Percentiles rank a stretch among this genome's conserved stretches.
Conservation (phyloP, 331 rosid species). For the Telfairia occidentalis region DNA sequence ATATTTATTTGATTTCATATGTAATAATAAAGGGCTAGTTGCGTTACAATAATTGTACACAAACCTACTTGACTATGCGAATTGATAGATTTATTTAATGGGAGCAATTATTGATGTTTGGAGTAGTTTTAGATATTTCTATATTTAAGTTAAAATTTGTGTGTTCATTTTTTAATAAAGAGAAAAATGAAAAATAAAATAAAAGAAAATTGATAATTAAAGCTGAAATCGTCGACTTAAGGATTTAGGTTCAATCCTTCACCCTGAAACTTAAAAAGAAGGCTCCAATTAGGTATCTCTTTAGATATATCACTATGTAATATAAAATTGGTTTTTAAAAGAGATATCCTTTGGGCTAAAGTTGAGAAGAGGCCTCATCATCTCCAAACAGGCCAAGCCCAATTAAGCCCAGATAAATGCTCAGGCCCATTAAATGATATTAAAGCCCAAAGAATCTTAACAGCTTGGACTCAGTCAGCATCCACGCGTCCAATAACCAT, state of each 20-base stretch:
- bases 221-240: no score
- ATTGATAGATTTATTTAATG: background rate
- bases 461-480: conserved; percentile 10
- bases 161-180: no score
- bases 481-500: conserved; percentile 26
- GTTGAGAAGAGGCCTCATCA: no score
- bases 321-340: no score
- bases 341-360: no score
- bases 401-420: background rate
- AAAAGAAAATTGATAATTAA: no score
- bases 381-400: background rate
- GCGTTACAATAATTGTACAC: background rate
- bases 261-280: no score
- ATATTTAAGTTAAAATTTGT: no score
- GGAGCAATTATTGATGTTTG: background rate
- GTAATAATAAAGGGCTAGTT: background rate
- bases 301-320: no score
- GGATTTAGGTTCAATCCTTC: no score
- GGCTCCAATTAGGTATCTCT: no score
- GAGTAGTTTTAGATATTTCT: background rate
- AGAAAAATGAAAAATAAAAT: no score
- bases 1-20: background rate
- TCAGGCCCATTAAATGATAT: background rate
- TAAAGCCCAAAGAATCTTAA: background rate
- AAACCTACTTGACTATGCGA: background rate